These are phyloP conservation scores for Lasiodiplodia sp. DNA, from an alignment of 2,329 filamentous ascomycete genomes.

Conservation along the genomic window DNA sequence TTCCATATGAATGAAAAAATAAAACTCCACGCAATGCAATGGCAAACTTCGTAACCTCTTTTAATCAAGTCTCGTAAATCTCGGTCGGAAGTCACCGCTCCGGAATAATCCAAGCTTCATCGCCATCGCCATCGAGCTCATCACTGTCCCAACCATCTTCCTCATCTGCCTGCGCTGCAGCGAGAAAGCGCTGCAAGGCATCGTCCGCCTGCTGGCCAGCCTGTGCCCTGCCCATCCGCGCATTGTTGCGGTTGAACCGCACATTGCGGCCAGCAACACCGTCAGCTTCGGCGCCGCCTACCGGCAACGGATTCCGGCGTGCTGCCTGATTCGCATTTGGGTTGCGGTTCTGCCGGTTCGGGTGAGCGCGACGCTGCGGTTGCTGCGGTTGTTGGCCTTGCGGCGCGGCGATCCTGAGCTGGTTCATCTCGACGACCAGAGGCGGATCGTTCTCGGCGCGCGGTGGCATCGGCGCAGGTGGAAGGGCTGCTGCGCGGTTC, in stretches of 20 bases:
- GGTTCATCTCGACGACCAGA: constrained; percentile 9
- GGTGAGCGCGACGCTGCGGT: background rate
- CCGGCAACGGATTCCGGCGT: background rate
- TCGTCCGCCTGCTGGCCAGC: background rate
- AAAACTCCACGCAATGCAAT: constrained; percentile 22
- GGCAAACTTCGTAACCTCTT: background rate
- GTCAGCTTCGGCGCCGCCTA: background rate
- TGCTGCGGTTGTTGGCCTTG: background rate
- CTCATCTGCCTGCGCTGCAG: constrained; percentile 59
- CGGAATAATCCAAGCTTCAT: constrained; percentile 32
- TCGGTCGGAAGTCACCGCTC: constrained; percentile 28
- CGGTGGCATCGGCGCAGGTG: constrained; percentile 6
- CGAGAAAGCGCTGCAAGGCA: constrained; percentile 60
- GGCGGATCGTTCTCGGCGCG: constrained; percentile 3
- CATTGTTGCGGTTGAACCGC: background rate
- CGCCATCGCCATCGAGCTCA: constrained; percentile 54
- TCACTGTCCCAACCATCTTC: constrained; percentile 68
- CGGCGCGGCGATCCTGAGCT: constrained; percentile 4
- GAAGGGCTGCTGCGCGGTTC: background rate
- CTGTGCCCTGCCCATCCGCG: background rate
- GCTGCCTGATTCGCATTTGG: background rate
- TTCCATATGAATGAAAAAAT: background rate
- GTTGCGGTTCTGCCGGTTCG: constrained; percentile 4
- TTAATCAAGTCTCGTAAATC: background rate
- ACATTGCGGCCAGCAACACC: background rate